Conservation (phyloP, 228 moss, liverwort and hornwort genomes). For the Sphagnum fallax region DNA sequence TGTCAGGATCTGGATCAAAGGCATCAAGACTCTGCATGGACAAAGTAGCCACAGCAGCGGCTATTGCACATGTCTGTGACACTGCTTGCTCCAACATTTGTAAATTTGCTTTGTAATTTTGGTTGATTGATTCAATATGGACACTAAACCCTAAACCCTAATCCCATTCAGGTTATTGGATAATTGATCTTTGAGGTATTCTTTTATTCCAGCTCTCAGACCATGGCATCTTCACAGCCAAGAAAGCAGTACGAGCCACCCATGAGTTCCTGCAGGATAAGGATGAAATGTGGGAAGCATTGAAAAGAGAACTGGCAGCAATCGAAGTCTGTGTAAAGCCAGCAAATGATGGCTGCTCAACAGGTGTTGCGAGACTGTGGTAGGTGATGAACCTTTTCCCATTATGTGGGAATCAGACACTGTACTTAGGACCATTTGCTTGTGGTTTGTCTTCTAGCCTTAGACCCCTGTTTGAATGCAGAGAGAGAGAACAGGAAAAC, state of each 20-base stretch:
- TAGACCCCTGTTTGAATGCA: background rate
- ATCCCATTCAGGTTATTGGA: too few relatives aligned
- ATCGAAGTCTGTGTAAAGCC: constrained; percentile 79
- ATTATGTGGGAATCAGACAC: background rate
- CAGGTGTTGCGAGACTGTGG: constrained; percentile 91
- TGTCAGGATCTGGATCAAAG: constrained; percentile 65
- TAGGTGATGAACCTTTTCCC: constrained; percentile 4
- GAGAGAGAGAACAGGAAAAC: background rate
- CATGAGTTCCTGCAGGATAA: constrained; percentile 33
- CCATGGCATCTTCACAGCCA: constrained; percentile 56
- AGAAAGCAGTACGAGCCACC: constrained; percentile 37
- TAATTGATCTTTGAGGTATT: too few relatives aligned
- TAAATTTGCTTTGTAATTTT: too few relatives aligned
- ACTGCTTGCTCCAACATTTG: too few relatives aligned
- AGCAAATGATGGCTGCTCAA: constrained; percentile 90
- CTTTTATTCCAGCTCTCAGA: constrained; percentile 37
- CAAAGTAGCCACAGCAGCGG: constrained; percentile 78
- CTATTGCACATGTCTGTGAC: constrained; percentile 52
- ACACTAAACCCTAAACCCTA: too few relatives aligned
- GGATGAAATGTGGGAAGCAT: constrained; percentile 45
- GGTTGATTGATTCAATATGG: too few relatives aligned
- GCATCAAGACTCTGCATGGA: constrained; percentile 88
- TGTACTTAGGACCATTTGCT: background rate
- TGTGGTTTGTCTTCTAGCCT: constrained; percentile 4
- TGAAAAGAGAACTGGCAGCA: constrained; percentile 53